phyloP scores from a whole-genome alignment of 805 yeast species.

The Yarrowia phangngaensis region DNA sequence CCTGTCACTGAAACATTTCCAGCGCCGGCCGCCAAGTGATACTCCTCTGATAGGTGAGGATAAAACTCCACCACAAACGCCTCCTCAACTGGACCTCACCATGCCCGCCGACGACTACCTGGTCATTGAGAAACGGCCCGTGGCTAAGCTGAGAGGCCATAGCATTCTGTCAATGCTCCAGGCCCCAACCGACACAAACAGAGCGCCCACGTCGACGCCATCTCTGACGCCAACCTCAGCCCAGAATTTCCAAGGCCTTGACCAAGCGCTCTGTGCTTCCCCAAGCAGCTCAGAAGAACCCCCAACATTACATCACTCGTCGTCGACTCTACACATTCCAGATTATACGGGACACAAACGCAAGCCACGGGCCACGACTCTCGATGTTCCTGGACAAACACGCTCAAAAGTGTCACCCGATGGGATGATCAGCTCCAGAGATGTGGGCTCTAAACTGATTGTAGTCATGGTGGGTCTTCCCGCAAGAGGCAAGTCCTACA shows the following conservation, averaged over 20 bases:
- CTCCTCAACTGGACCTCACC: conserved; percentile 15
- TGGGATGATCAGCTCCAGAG: conserved; percentile 45
- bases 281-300: not conserved
- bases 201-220: conserved; percentile 4
- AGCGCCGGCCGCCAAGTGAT: conserved; percentile 18
- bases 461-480: conserved; percentile 96
- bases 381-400: conserved; percentile 91
- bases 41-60: conserved; percentile 15
- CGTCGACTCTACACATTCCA: conserved; percentile 12
- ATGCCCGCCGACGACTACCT: conserved; percentile 8
- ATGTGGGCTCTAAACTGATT: conserved; percentile 77
- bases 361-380: conserved; percentile 60
- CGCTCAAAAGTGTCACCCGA: conserved; percentile 75
- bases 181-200: conserved; percentile 3
- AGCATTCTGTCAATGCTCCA: conserved; percentile 19
- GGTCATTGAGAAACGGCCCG: conserved; percentile 14
- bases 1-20: conserved; percentile 20
- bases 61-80: conserved; percentile 21
- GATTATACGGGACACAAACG: conserved; percentile 13
- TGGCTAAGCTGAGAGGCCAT: conserved; percentile 11
- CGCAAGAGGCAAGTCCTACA: conserved; percentile 90
- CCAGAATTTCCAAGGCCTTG: not conserved
- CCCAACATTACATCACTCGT: conserved; percentile 7
- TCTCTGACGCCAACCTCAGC: not conserved
- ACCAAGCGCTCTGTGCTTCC: not conserved